Evolutionary conservation across 2,329 filamentous ascomycete species (phyloP), one percentile per base, ranked within the genome.

Genomic region (Stachybotrys elegans): DNA sequence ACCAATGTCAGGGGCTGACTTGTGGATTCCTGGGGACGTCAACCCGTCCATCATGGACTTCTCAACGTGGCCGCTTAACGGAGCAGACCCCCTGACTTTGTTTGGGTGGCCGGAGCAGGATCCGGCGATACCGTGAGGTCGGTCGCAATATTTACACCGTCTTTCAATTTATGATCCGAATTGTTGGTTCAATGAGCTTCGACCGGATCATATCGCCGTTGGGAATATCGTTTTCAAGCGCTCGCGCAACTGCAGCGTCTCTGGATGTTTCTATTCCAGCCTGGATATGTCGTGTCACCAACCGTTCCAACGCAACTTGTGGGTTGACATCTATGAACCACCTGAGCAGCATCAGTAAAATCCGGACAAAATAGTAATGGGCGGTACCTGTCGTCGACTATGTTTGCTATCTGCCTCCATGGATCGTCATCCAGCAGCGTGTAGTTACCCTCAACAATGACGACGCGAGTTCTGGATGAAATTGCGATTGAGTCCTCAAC

Each of bases 361-460:
- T 14, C 9, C 14, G 14, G 25, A 29, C 25, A 29, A 29, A 14
- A 29, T 14, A 29, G 25, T 29, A 14, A 14, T 29, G 25, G 25
- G 14, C 14, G 25, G 25, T 29, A 29, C 25, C 25, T 29, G 25
- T 76, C 72, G 57, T 76, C 71, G 59, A 74, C 72, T 41, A 75
- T 43, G 6, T 49, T 42, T n/a, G 69, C 66, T 11, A 68, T 66
- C 25, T 58, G 48, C 37, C 54, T 62, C 73, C 73, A 76, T 13
- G 71, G 71, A 37, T 63, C 58, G 45, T 68, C 65, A 48, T 73
- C 56, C 23, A 72, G 53, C 42, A 71, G 67, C 2, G 71, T 58
- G 57, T 76, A 77, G 46, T 74, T 72, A 1, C 73, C 73, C 49
- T 77, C 73, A 32, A 77, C 66, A 27, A 77, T 66, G n/a, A 76